Conservation (phyloP, 2,329 filamentous ascomycete species). For the Aspergillus terreus region DNA sequence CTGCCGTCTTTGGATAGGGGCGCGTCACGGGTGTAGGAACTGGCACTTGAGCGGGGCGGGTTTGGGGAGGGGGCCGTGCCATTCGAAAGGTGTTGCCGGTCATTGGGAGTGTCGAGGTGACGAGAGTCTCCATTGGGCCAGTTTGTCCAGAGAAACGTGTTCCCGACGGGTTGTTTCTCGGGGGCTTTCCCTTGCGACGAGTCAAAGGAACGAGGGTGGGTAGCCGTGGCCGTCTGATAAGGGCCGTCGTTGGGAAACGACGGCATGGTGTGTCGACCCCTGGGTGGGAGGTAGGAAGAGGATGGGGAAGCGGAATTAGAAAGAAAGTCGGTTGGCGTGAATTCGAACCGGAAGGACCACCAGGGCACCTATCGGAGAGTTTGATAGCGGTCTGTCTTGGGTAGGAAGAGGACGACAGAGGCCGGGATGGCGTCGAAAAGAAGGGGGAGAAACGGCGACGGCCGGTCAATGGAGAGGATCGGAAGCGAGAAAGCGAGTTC, state of each 20-base stretch:
- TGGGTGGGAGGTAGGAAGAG: slow-evolving; percentile 3
- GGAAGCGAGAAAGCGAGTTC: slow-evolving; percentile 5
- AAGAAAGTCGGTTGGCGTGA: not conserved
- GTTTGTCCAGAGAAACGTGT: slow-evolving; percentile 46
- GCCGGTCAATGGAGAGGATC: slow-evolving; percentile 8
- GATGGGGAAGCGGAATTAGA: not conserved
- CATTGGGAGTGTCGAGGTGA: slow-evolving; percentile 35
- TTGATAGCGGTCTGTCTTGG: slow-evolving; percentile 2
- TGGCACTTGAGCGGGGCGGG: slow-evolving; percentile 51
- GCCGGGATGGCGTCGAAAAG: slow-evolving; percentile 7
- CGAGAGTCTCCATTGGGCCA: slow-evolving; percentile 42
- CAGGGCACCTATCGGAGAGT: slow-evolving; percentile 2
- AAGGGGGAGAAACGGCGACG: slow-evolving; percentile 1
- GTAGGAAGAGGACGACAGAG: slow-evolving; percentile 4
- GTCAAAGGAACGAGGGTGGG: slow-evolving; percentile 38
- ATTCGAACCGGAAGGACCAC: not conserved
- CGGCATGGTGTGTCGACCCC: slow-evolving; percentile 30
- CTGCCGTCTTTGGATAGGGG: slow-evolving; percentile 41
- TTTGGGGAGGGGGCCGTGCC: slow-evolving; percentile 59
- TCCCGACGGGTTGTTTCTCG: slow-evolving; percentile 43
- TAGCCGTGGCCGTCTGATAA: slow-evolving; percentile 31
- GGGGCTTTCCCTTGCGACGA: slow-evolving; percentile 39
- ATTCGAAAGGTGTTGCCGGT: slow-evolving; percentile 39
- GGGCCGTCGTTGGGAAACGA: slow-evolving; percentile 35
- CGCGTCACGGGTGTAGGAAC: slow-evolving; percentile 41